Base-by-base conservation (phyloP, 768 basidiomycete species). In the Tephrocybe sp. region DNA sequence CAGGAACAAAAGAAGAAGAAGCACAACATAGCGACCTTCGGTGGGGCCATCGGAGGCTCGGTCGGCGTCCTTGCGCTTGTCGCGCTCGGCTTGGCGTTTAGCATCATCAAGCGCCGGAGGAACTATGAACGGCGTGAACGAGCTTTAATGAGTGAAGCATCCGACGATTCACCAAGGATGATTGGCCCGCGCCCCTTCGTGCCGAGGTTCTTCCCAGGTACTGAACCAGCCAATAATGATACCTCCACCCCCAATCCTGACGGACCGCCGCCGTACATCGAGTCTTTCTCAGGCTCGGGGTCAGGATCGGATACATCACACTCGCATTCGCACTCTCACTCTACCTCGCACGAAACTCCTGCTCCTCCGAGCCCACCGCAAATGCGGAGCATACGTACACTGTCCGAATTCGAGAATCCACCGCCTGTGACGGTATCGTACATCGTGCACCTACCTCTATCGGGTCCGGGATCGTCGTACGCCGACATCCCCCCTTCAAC, bases 151-250 rank as follows among this genome's bases (percentile, higher is more conserved):
- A 30, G 28, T 63, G 9, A 64, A 68, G n/a, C n/a, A n/a, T 62
- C 68, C 68, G 67, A 69, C 55, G 68, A 68, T 69, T 60, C 68
- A 58, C 72, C 71, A 54, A 59, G 45, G 28, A 76, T 78, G 73
- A 59, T 62, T 18, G 80, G 78, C 10, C 76, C 78, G 23, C 66
- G 65, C 8, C 71, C 75, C 3, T 83, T 83, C 63, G 64, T 79
- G 17, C 79, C 81, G 64, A 75, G 79, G 59, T 82, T 74, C 64
- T 82, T 82, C 75, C 81, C 80, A 23, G 78, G 76, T 8, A 76
- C 78, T n/a, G n/a, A n/a, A n/a, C n/a, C n/a, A n/a, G n/a, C n/a
- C n/a, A n/a, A n/a, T n/a, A n/a, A n/a, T n/a, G n/a, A n/a, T n/a
- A n/a, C n/a, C n/a, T n/a, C n/a, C n/a, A n/a, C n/a, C n/a, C n/a